Percentiles rank a stretch among this genome's conserved stretches.
These are phyloP conservation scores for Aphanomyces astaci DNA, from an alignment of 352 stramenopile species.

Conservation along the genomic window DNA sequence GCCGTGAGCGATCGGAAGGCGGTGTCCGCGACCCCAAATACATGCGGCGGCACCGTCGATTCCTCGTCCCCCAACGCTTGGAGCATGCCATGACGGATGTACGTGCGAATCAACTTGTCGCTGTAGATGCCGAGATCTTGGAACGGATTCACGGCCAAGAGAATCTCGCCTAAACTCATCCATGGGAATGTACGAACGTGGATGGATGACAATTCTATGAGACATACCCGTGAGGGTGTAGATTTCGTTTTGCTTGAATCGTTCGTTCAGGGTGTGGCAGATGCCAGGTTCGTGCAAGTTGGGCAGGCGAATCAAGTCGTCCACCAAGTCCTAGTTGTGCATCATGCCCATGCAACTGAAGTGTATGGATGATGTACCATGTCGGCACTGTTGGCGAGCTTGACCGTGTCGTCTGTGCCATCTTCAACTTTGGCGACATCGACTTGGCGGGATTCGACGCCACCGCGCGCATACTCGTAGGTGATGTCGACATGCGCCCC, in stretches of 20 bases:
- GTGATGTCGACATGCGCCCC: slow-evolving; percentile 37
- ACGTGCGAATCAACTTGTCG: slow-evolving; percentile 82
- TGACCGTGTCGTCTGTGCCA: slow-evolving; percentile 42
- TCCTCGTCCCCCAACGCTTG: slow-evolving; percentile 53
- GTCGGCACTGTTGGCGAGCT: slow-evolving; percentile 77
- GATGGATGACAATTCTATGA: not conserved
- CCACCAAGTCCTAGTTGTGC: slow-evolving; percentile 67
- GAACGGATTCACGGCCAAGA: slow-evolving; percentile 85
- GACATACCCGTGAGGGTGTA: slow-evolving; percentile 78
- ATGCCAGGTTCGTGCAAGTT: slow-evolving; percentile 93
- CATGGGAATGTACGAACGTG: no score
- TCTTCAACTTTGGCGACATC: slow-evolving; percentile 61
- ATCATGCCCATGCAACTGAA: no score
- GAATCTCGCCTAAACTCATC: slow-evolving; percentile 66
- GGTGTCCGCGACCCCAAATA: slow-evolving; percentile 87
- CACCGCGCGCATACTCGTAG: slow-evolving; percentile 41
- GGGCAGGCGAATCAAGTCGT: slow-evolving; percentile 90
- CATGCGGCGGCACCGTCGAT: slow-evolving; percentile 78
- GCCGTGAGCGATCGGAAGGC: slow-evolving; percentile 78
- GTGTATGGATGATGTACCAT: slow-evolving; percentile 39
- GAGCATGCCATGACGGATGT: slow-evolving; percentile 77
- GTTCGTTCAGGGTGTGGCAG: slow-evolving; percentile 86
- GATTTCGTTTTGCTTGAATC: slow-evolving; percentile 90
- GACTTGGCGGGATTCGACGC: slow-evolving; percentile 41
- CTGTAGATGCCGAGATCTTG: slow-evolving; percentile 81